A percentile compares a stretch with the other conserved stretches of the same genome.
phyloP scores from a whole-genome alignment of 2,329 filamentous ascomycete species.

The Clarireedia hainanense region DNA sequence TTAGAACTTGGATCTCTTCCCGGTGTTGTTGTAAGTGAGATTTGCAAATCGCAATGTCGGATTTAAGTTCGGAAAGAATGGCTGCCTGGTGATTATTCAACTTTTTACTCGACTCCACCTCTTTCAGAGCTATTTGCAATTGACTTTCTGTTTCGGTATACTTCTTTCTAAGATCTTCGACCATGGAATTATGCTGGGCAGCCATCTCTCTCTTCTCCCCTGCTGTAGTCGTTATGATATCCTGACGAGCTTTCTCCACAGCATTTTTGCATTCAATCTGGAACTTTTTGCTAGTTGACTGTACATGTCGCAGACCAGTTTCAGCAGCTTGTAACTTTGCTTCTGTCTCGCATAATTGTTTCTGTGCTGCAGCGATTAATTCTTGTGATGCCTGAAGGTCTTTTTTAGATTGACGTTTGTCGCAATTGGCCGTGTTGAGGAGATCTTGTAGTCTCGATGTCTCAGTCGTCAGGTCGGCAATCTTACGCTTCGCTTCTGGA shows the following conservation, averaged over 20 bases:
- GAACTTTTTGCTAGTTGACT: constrained; percentile 23
- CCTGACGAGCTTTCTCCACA: constrained; percentile 12
- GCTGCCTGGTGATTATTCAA: neutral
- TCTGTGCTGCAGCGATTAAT: constrained; percentile 3
- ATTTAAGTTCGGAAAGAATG: neutral
- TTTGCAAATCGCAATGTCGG: neutral
- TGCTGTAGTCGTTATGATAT: constrained; percentile 18
- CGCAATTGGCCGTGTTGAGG: constrained; percentile 28
- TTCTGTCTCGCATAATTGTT: constrained; percentile 11
- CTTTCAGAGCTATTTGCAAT: neutral
- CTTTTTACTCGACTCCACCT: neutral
- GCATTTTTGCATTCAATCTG: neutral
- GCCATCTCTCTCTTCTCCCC: constrained; percentile 4
- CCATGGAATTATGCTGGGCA: neutral
- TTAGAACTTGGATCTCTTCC: neutral
- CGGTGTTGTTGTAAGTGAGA: constrained; percentile 1
- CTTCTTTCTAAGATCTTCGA: constrained; percentile 4
- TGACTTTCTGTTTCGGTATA: neutral
- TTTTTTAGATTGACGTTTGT: constrained; percentile 17
- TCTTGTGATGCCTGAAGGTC: constrained; percentile 11
- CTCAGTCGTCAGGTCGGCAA: constrained; percentile 19
- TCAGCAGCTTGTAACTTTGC: constrained; percentile 10
- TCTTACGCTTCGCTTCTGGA: constrained; percentile 11
- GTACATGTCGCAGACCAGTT: constrained; percentile 22
- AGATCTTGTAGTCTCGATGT: constrained; percentile 23